Conservation (phyloP, 2,329 filamentous ascomycete species). For the Trichophaea hybrida region DNA sequence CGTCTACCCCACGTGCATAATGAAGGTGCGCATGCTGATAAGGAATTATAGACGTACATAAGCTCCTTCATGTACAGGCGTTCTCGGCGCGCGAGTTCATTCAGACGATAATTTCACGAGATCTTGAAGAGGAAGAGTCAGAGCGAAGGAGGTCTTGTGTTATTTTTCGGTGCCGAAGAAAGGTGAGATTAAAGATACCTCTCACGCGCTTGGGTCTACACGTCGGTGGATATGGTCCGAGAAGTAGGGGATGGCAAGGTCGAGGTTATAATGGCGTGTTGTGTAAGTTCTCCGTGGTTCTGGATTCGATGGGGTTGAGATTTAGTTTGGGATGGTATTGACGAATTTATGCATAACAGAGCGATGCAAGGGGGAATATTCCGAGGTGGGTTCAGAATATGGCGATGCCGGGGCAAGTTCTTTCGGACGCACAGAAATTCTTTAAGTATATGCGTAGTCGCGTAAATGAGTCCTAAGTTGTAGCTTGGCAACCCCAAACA, state of each 20-base stretch:
- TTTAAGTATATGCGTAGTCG: constrained; percentile 13
- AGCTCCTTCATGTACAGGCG: constrained; percentile 21
- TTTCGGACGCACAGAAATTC: constrained; percentile 16
- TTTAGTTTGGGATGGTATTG: too few relatives aligned
- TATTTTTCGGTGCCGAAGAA: constrained; percentile 13
- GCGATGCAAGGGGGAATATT: constrained; percentile 20
- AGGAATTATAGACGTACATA: constrained; percentile 13
- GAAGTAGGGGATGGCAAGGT: constrained; percentile 16
- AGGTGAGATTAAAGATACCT: constrained; percentile 10
- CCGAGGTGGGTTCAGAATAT: constrained; percentile 23
- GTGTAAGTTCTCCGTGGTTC: background rate
- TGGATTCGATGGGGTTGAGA: too few relatives aligned
- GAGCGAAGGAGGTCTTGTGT: constrained; percentile 10
- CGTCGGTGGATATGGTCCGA: constrained; percentile 14
- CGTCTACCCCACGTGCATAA: background rate
- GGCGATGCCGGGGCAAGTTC: constrained; percentile 18
- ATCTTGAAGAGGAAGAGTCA: constrained; percentile 4
- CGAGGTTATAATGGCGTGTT: background rate
- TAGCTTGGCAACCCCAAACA: too few relatives aligned
- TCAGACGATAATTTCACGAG: constrained; percentile 14
- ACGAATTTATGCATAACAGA: constrained; percentile 3
- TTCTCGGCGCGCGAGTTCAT: constrained; percentile 21
- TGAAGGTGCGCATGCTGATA: background rate
- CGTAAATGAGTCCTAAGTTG: too few relatives aligned
- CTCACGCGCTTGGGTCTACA: constrained; percentile 14